Evolutionary conservation across 805 yeast genomes (phyloP), one percentile per base, ranked within the genome.

Genomic region (Vanderwaltozyma polyspora): DNA sequence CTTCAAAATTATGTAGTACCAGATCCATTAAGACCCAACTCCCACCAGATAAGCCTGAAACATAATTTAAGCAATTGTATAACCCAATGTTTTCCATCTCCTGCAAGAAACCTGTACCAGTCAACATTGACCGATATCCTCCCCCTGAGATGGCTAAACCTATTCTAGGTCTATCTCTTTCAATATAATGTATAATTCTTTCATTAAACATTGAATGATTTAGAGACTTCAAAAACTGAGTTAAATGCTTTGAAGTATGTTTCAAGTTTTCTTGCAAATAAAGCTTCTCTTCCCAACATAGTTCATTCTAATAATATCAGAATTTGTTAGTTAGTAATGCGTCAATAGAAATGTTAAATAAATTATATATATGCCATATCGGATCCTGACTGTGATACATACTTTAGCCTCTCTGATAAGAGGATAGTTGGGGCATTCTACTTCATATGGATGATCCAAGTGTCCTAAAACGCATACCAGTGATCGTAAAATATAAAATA

Each of bases 11-110:
- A 42, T 66, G 53, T 11, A 63, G 35, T 6, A 62, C 50, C 21
- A 69, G 42, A 15, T 71, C 67, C 29, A 78, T 68, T 2, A 79
- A 70, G 7, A 76, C 54, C 86, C 87, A 79, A 30, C 79, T 68
- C 1, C 86, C 87, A 1, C 86, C 86, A 3, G 84, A 76, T 1
- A 76, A 66, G 1, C 85, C 85, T 0, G 74, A 68, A 9, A 79
- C 60, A 48, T 79, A 78, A 12, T 69, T 58, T 0, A 74, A 39
- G 6, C 71, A 57, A 44, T 77, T 82, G 15, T 72, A 52, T 9
- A 78, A 35, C 0, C 79, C 79, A 16, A 33, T 32, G 6, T 41
- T 34, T 2, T 50, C 37, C 56, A 54, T 48, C 25, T 45, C 47
- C 17, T 38, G 30, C 4, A 58, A 40, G 33, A 61, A 47, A 3